Percentiles rank a stretch among this genome's conserved stretches.
phyloP scores from a whole-genome alignment of 2,329 filamentous ascomycete genomes.

The Podosphaera fusca region DNA sequence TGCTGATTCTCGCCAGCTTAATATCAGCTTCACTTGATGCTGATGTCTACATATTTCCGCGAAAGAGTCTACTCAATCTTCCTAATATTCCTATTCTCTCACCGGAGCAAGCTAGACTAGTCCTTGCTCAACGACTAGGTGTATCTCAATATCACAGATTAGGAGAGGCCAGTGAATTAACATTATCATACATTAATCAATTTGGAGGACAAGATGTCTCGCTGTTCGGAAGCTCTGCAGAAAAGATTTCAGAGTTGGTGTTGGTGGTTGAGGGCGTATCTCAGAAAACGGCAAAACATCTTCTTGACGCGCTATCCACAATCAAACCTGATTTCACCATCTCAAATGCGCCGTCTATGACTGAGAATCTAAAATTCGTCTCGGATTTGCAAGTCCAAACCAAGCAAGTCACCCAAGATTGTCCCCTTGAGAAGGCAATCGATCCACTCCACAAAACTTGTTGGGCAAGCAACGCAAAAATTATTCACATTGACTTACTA shows the following conservation, averaged over 20 bases:
- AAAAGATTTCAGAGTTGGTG: constrained; percentile 26
- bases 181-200: constrained; percentile 32
- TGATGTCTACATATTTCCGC: constrained; percentile 27
- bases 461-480: constrained; percentile 16
- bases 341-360: constrained; percentile 20
- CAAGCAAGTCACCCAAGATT: constrained; percentile 7
- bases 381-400: constrained; percentile 13
- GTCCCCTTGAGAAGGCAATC: constrained; percentile 12
- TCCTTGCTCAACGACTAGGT: constrained; percentile 33
- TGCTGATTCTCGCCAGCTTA: constrained; percentile 18
- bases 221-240: constrained; percentile 23
- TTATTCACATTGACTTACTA: constrained; percentile 11
- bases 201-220: constrained; percentile 30
- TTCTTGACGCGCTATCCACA: constrained; percentile 21
- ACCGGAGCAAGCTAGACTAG: constrained; percentile 24
- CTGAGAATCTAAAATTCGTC: constrained; percentile 14
- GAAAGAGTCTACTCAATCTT: constrained; percentile 15
- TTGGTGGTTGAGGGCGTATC: constrained; percentile 34
- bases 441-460: constrained; percentile 14
- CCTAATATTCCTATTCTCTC: constrained; percentile 27
- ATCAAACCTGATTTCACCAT: constrained; percentile 26
- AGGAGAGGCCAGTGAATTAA: constrained; percentile 16
- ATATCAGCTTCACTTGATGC: constrained; percentile 19
- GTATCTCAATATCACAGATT: constrained; percentile 23
- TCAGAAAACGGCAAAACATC: constrained; percentile 19